Conservation (phyloP, 371 early-diverging fungal genomes). For the Mortierella sp. region DNA sequence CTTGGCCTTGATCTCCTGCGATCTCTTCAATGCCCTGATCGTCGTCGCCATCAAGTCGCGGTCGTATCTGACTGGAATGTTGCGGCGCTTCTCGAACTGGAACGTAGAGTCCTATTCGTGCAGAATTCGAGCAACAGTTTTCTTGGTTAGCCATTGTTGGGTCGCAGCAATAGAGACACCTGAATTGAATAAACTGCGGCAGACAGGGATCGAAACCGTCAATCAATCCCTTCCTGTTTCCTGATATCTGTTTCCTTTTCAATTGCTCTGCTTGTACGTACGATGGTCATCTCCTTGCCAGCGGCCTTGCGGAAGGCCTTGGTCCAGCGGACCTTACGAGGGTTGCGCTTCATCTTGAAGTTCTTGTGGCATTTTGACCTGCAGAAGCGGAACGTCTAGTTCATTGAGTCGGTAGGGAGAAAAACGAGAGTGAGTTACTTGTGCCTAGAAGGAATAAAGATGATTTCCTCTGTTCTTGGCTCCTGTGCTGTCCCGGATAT, state of each 20-base stretch:
- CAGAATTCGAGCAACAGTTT: neutral
- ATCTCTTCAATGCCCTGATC: constrained; percentile 96
- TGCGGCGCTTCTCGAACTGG: constrained; percentile 98
- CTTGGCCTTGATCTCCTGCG: constrained; percentile 91
- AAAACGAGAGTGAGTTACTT: neutral
- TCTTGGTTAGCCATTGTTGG: neutral
- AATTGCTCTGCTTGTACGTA: constrained; percentile 59
- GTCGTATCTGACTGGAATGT: constrained; percentile 97
- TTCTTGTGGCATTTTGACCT: constrained; percentile 99
- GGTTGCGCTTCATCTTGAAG: constrained; percentile 99
- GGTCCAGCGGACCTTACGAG: constrained; percentile 99
- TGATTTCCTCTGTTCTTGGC: neutral
- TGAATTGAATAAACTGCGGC: neutral
- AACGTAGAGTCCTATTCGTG: constrained; percentile 89
- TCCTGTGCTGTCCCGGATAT: no score
- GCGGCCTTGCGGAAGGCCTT: constrained; percentile 98
- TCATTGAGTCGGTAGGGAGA: neutral
- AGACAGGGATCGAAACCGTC: neutral
- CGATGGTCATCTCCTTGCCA: constrained; percentile 99
- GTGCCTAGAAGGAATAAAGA: neutral
- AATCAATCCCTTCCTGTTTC: neutral
- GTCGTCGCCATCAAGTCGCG: constrained; percentile 95
- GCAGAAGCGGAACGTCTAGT: constrained; percentile 97
- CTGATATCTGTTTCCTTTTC: neutral
- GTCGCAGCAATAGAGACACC: neutral